A percentile compares a stretch with the other conserved stretches of the same genome.
phyloP scores from a whole-genome alignment of 352 stramenopile species.

The Phytophthora meadii region DNA sequence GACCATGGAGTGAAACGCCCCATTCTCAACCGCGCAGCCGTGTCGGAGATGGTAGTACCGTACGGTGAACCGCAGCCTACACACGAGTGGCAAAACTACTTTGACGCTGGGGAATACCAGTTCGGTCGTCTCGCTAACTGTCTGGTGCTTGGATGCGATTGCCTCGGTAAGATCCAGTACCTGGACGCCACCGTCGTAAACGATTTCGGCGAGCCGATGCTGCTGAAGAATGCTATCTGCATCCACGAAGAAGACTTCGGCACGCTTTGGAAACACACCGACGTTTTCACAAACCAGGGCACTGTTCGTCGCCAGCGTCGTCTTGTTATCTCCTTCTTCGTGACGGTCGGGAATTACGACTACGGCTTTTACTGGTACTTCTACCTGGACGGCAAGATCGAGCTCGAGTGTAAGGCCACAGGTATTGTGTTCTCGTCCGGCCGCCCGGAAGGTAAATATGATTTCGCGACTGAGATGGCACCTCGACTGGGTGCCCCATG shows the following conservation, averaged over 20 bases:
- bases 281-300: slow-evolving; percentile 26
- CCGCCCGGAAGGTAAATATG: slow-evolving; percentile 57
- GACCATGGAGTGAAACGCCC: slow-evolving; percentile 42
- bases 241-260: slow-evolving; percentile 89
- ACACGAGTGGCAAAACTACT: slow-evolving; percentile 81
- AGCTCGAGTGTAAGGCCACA: slow-evolving; percentile 81
- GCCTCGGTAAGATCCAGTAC: slow-evolving; percentile 85
- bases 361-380: slow-evolving; percentile 84
- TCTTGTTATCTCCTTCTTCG: slow-evolving; percentile 82
- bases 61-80: slow-evolving; percentile 77
- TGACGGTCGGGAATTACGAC: slow-evolving; percentile 88
- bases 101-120: slow-evolving; percentile 84
- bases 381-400: slow-evolving; percentile 77
- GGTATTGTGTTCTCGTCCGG: slow-evolving; percentile 80
- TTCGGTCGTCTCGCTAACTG: slow-evolving; percentile 75
- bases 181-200: slow-evolving; percentile 76
- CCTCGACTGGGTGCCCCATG: slow-evolving; percentile 67
- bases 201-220: slow-evolving; percentile 54
- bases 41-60: slow-evolving; percentile 89
- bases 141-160: slow-evolving; percentile 82
- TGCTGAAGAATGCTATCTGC: slow-evolving; percentile 76
- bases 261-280: slow-evolving; percentile 80
- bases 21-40: slow-evolving; percentile 63
- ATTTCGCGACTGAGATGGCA: slow-evolving; percentile 51
- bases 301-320: slow-evolving; percentile 64